Conservation (phyloP, 345 rosid genomes). For the Ceriops decandra region DNA sequence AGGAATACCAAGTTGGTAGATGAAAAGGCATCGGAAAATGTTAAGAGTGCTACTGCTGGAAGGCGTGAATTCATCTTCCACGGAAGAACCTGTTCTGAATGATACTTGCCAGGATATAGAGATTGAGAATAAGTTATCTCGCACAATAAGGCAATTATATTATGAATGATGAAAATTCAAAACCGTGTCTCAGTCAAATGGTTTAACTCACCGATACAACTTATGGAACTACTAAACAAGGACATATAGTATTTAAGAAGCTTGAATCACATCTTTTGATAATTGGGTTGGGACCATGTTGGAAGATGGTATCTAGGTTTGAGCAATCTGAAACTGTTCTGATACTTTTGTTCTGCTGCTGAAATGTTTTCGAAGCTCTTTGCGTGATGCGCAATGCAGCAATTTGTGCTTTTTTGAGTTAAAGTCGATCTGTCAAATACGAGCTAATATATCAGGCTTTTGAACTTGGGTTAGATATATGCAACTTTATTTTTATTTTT, state of each 20-base stretch:
- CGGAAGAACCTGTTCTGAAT: slow-evolving; percentile 1
- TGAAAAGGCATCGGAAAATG: slow-evolving; percentile 14
- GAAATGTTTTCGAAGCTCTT: neutral
- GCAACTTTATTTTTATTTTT: too few species aligned
- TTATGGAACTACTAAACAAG: too few species aligned
- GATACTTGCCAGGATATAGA: slow-evolving; percentile 19
- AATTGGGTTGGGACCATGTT: too few species aligned
- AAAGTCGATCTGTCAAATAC: neutral
- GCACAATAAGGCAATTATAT: slow-evolving; percentile 20
- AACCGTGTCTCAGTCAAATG: neutral
- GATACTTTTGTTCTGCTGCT: neutral
- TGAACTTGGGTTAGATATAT: too few species aligned
- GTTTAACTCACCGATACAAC: too few species aligned
- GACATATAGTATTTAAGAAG: too few species aligned
- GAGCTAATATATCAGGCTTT: neutral
- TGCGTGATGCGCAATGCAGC: neutral
- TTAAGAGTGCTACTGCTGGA: slow-evolving; percentile 19
- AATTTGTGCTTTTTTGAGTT: neutral
- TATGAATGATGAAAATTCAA: neutral
- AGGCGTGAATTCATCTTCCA: slow-evolving; percentile 21
- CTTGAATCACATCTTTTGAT: too few species aligned
- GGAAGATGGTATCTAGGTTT: neutral
- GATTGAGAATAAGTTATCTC: slow-evolving; percentile 15
- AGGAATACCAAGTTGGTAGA: slow-evolving; percentile 4
- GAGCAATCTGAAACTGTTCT: neutral